Percentiles rank a stretch among this genome's conserved stretches.
Evolutionary conservation across 805 yeast species (phyloP).

Genomic region (Jamesozyma gamospora): DNA sequence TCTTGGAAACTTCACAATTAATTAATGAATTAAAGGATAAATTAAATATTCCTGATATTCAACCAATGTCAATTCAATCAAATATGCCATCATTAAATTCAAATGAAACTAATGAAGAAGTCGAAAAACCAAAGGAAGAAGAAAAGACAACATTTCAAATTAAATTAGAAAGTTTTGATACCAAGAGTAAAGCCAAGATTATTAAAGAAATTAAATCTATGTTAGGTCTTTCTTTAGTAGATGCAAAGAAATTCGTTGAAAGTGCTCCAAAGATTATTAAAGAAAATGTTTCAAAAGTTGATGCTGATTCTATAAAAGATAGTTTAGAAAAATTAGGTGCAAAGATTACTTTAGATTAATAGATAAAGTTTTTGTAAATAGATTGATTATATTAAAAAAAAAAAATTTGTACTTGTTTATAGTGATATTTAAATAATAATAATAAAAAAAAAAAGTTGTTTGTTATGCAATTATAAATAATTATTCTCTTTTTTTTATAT

Average conservation of each 20-base stretch:
- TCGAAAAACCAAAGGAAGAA: slow-evolving; percentile 69
- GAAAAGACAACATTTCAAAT: slow-evolving; percentile 89
- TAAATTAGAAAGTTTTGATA: slow-evolving; percentile 87
- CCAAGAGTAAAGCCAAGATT: slow-evolving; percentile 93
- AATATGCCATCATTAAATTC: slow-evolving; percentile 54
- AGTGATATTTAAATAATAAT: not conserved
- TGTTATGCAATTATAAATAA: no score
- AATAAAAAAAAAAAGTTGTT: no score
- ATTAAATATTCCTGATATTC: slow-evolving; percentile 88
- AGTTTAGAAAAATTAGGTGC: slow-evolving; percentile 93
- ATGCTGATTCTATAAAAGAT: slow-evolving; percentile 91
- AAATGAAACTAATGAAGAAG: slow-evolving; percentile 62
- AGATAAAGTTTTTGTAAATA: no score
- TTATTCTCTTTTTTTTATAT: no score
- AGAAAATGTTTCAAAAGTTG: slow-evolving; percentile 94
- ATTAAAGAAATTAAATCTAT: slow-evolving; percentile 92
- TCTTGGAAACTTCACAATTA: slow-evolving; percentile 84
- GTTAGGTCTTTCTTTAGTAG: slow-evolving; percentile 87
- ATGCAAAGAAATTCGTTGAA: slow-evolving; percentile 96
- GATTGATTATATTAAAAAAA: not conserved
- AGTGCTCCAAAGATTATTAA: slow-evolving; percentile 92
- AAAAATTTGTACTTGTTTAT: not conserved
- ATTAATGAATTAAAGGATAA: slow-evolving; percentile 69
- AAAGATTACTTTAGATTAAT: slow-evolving; percentile 79
- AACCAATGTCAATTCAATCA: slow-evolving; percentile 38